Evolutionary conservation across 2,329 filamentous ascomycete genomes (phyloP), one percentile per base, ranked within the genome.

Genomic region (Seiridium cupressi): DNA sequence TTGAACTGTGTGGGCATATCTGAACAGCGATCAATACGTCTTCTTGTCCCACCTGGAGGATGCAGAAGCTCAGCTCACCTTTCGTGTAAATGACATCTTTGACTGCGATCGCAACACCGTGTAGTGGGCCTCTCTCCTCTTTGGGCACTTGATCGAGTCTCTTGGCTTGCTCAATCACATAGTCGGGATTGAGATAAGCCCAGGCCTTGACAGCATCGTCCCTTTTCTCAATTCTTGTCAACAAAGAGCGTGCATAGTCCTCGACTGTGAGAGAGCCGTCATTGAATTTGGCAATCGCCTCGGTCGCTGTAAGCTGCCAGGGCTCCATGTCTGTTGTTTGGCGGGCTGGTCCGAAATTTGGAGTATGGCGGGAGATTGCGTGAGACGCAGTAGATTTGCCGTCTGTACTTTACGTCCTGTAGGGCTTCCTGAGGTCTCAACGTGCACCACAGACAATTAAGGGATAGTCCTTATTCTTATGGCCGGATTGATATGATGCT

Each of bases 11-110:
- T 84, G 5, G 82, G 82, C 81, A 84, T 82, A 55, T 81, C 79
- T 76, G 61, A 8, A 4, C 26, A 13, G 4, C 51, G 18, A 2
- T 2, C 10, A 7, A n/a, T 26, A 26, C 18, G 18, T 26, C 18
- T 26, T 26, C 2, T 26, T 26, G 18, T 26, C 18, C 18, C 18
- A 26, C 18, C 18, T 26, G 18, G 18, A 26, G 18, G 18, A 26
- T 26, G 18, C 18, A 26, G 18, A 26, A 26, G 18, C 7, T 9
- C 8, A 38, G 46, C 44, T 49, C 38, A 78, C 78, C 79, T 71
- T 80, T 81, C 0, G 78, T 84, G 63, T 75, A 77, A 61, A 84
- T 82, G 1, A 85, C 76, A 75, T 85, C 83, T 64, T 85, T 85
- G 1, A 86, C 74, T 3, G 77, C 83, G 18, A 86, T 69, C 0